A percentile compares a stretch with the other conserved stretches of the same genome.
Evolutionary conservation across 2,329 filamentous ascomycete genomes (phyloP).

Genomic region (Cephalotrichum gorgonifer): DNA sequence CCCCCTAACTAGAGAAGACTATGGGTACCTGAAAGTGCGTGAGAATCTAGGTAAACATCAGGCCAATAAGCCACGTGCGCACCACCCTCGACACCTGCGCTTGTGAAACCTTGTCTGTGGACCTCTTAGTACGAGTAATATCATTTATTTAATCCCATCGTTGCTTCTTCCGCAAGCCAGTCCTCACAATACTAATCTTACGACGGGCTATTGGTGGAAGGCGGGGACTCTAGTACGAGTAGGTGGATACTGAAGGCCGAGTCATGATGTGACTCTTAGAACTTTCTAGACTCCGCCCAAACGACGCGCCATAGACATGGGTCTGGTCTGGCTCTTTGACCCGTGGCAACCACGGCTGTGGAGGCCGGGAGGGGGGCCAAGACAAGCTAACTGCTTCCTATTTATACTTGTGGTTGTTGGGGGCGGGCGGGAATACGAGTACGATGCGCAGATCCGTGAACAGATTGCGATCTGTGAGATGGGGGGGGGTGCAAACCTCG

Average conservation of each 20-base stretch:
- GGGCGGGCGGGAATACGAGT: not conserved
- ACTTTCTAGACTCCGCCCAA: not conserved
- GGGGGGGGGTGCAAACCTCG: not conserved
- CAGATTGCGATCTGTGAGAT: not conserved
- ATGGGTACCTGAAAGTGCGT: too few relatives aligned
- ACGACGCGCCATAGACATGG: not conserved
- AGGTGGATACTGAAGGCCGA: not conserved
- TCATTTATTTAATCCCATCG: not conserved
- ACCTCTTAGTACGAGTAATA: not conserved
- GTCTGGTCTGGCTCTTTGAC: not conserved
- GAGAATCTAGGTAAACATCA: too few relatives aligned
- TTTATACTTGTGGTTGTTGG: not conserved
- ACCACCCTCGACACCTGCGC: too few relatives aligned
- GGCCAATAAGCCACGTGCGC: too few relatives aligned
- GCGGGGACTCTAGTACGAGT: not conserved
- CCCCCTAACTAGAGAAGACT: too few relatives aligned
- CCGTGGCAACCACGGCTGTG: not conserved
- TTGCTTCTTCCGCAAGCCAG: not conserved
- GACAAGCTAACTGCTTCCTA: not conserved
- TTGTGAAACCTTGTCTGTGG: not conserved
- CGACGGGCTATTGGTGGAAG: not conserved
- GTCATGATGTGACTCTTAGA: not conserved
- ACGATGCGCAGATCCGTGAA: not conserved
- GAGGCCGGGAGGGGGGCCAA: not conserved
- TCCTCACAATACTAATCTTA: not conserved